phyloP scores from a whole-genome alignment of 169 alveolate species.

The Nephromyces sp. region DNA sequence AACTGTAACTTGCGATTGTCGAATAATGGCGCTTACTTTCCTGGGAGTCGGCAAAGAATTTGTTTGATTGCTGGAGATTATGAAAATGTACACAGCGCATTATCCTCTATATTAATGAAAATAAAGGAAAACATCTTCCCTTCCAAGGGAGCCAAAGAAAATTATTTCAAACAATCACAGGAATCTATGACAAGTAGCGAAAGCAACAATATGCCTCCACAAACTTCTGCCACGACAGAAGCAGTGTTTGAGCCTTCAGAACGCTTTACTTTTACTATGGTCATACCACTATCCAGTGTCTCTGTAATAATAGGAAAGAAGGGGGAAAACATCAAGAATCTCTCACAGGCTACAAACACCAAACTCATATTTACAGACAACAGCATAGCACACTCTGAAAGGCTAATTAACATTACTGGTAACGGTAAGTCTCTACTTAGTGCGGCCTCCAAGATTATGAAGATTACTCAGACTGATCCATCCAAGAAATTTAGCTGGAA shows the following conservation, averaged over 20 bases:
- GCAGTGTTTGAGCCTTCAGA: no score
- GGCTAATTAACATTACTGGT: conserved; percentile 12
- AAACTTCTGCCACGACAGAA: no score
- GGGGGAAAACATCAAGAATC: conserved; percentile 17
- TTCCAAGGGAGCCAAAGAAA: no score
- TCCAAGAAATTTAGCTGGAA: not conserved
- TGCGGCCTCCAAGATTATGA: conserved; percentile 5
- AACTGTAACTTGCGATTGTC: conserved; percentile 16
- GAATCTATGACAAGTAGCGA: no score
- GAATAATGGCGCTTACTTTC: conserved; percentile 9
- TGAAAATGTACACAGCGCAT: conserved; percentile 17
- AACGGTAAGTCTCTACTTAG: not conserved
- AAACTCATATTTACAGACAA: conserved; percentile 5
- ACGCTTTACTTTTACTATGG: not conserved
- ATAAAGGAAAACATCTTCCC: conserved; percentile 10
- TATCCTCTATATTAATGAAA: not conserved
- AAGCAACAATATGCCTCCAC: no score
- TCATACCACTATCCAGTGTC: conserved; percentile 19
- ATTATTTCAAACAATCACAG: no score
- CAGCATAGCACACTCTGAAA: conserved; percentile 13
- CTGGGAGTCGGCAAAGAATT: conserved; percentile 13
- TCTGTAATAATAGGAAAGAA: conserved; percentile 28
- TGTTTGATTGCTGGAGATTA: conserved; percentile 13
- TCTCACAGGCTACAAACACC: conserved; percentile 9
- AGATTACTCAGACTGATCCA: conserved; percentile 14